A percentile compares a stretch with the other conserved stretches of the same genome.
These are phyloP conservation scores for Exsudoporus floridanus DNA, from an alignment of 1,284 basidiomycete genomes.

Conservation along the genomic window DNA sequence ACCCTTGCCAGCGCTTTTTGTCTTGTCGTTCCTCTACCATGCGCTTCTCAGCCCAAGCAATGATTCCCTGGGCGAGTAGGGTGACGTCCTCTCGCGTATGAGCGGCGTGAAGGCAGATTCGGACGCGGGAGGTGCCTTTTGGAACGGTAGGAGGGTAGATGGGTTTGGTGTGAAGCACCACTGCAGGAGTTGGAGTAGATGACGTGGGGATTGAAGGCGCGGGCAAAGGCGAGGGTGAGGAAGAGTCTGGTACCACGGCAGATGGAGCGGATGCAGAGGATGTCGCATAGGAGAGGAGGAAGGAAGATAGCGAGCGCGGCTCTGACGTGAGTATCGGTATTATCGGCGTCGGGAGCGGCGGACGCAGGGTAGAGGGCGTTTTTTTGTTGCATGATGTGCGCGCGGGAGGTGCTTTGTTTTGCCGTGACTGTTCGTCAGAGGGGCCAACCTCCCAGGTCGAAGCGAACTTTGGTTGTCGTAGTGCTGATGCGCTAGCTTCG, in stretches of 20 bases:
- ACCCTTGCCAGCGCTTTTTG: constrained; percentile 7
- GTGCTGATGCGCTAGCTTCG: not conserved
- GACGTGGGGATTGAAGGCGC: not conserved
- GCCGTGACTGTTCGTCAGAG: not conserved
- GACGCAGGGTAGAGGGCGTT: not conserved
- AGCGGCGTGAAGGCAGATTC: constrained; percentile 80
- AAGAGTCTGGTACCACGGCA: not conserved
- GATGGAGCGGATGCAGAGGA: not conserved
- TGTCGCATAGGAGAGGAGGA: constrained; percentile 47
- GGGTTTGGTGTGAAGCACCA: constrained; percentile 63
- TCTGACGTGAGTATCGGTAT: constrained; percentile 79
- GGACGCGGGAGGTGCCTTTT: constrained; percentile 76
- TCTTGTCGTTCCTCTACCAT: constrained; percentile 12
- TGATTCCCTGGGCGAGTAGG: constrained; percentile 48
- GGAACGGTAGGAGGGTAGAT: constrained; percentile 87
- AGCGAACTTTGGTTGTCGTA: constrained; percentile 14
- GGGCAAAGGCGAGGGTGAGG: not conserved
- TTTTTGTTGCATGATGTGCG: not conserved
- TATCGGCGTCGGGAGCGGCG: constrained; percentile 59
- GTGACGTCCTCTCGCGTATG: constrained; percentile 69
- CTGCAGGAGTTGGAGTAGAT: not conserved
- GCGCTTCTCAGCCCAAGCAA: constrained; percentile 49
- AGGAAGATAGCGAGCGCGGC: constrained; percentile 68
- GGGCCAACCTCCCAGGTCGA: constrained; percentile 36
- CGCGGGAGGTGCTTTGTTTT: not conserved